phyloP scores from a whole-genome alignment of 805 yeast genomes.

The Nakazawaea pomicola region DNA sequence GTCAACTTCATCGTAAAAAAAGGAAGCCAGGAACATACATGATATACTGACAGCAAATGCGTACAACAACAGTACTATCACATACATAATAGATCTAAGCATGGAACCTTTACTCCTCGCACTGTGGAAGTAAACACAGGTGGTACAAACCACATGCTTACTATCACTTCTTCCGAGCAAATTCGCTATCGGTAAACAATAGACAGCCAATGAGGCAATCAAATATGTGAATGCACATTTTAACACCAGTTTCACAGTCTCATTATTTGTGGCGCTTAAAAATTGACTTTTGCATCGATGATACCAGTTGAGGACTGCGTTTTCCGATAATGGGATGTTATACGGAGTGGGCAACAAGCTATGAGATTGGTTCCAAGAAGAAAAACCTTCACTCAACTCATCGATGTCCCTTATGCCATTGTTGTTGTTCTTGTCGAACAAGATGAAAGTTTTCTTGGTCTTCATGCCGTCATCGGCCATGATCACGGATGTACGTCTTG shows the following conservation, averaged over 20 bases:
- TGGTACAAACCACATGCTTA: conserved; percentile 78
- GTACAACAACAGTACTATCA: conserved; percentile 46
- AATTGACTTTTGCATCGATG: conserved; percentile 1
- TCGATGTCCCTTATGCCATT: neutral
- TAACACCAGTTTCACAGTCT: conserved; percentile 28
- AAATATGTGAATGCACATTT: conserved; percentile 75
- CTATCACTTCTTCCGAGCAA: conserved; percentile 63
- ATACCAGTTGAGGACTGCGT: neutral
- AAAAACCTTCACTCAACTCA: neutral
- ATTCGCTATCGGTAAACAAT: conserved; percentile 42
- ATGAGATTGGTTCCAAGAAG: neutral
- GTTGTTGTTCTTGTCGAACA: conserved; percentile 5
- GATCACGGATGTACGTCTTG: conserved; percentile 10
- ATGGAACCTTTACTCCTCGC: conserved; percentile 75
- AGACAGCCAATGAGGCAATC: conserved; percentile 70
- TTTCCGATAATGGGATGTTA: neutral
- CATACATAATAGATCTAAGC: conserved; percentile 69
- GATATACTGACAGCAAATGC: conserved; percentile 46
- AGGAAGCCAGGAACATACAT: conserved; percentile 47
- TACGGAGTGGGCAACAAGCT: conserved; percentile 1
- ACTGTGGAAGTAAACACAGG: conserved; percentile 82
- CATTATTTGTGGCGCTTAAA: neutral
- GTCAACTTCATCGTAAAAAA: conserved; percentile 37
- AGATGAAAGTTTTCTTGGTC: conserved; percentile 5
- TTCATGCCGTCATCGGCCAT: conserved; percentile 11